Evolutionary conservation across 176 grass and related monocot genomes (phyloP).

Genomic region (Alopecurus myosuroides): DNA sequence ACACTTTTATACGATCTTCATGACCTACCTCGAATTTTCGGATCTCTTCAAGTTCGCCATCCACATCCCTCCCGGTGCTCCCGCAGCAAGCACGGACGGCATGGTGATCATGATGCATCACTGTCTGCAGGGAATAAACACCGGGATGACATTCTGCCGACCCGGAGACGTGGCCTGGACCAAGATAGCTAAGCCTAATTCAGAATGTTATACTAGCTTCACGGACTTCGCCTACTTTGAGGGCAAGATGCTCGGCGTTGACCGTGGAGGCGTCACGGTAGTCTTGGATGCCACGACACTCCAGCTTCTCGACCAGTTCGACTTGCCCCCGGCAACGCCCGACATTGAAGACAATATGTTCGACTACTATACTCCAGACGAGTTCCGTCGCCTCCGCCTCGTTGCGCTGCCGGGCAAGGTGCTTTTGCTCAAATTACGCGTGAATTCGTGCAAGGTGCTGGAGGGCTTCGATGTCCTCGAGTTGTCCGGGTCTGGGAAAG

Average conservation of each 20-base stretch:
- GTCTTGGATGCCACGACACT: not conserved
- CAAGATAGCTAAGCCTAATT: not conserved
- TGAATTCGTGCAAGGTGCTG: not conserved
- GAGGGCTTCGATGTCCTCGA: not conserved
- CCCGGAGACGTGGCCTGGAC: constrained; percentile 10
- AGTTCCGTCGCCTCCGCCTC: not conserved
- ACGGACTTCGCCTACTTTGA: not conserved
- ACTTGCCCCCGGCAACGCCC: not conserved
- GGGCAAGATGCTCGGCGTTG: not conserved
- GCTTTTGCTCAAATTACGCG: not conserved
- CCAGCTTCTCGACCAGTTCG: not conserved
- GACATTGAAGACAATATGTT: not conserved
- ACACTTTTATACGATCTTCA: not conserved
- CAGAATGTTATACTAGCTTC: not conserved
- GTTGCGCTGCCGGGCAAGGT: not conserved
- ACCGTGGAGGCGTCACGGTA: not conserved
- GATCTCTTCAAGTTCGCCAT: not conserved
- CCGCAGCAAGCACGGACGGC: not conserved
- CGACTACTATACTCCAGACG: not conserved
- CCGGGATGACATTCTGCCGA: too few relatives aligned
- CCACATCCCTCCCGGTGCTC: not conserved
- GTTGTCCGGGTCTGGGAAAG: not conserved
- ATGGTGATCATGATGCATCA: constrained; percentile 12
- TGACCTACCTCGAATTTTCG: not conserved
- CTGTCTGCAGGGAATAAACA: not conserved